Evolutionary conservation across 495 filamentous ascomycete species (phyloP).

Genomic region (Aspergillus coremiiformis): DNA sequence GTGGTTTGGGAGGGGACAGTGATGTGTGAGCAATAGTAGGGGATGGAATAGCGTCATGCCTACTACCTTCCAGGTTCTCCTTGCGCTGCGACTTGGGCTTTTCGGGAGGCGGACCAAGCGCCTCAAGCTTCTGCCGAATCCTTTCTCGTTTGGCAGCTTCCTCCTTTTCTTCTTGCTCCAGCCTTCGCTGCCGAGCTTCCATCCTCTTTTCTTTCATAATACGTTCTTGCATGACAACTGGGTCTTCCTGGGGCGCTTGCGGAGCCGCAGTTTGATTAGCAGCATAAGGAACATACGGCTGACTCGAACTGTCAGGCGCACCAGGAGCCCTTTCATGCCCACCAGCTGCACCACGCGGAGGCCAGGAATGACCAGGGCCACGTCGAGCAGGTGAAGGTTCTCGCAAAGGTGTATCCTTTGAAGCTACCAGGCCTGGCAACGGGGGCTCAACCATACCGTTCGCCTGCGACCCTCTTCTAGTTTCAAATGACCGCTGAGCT

Average conservation of each 20-base stretch:
- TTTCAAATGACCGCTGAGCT: slow-evolving; percentile 39
- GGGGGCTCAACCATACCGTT: slow-evolving; percentile 34
- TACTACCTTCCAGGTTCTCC: slow-evolving; percentile 25
- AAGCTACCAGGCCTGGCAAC: slow-evolving; percentile 19
- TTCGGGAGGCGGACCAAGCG: slow-evolving; percentile 59
- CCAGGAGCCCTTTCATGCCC: slow-evolving; percentile 24
- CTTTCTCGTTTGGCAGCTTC: slow-evolving; percentile 74
- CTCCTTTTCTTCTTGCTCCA: slow-evolving; percentile 75
- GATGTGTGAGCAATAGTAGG: slow-evolving; percentile 17
- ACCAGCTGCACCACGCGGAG: slow-evolving; percentile 43
- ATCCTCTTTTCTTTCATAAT: slow-evolving; percentile 80
- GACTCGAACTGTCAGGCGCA: slow-evolving; percentile 34
- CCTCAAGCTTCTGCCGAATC: slow-evolving; percentile 74
- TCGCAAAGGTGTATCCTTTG: slow-evolving; percentile 13
- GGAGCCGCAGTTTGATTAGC: slow-evolving; percentile 24
- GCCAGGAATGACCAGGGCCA: slow-evolving; percentile 31
- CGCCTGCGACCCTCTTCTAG: slow-evolving; percentile 39
- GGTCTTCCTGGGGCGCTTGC: slow-evolving; percentile 46
- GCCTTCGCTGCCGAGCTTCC: slow-evolving; percentile 64
- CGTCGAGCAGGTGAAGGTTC: slow-evolving; percentile 24
- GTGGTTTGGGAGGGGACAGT: slow-evolving; percentile 46
- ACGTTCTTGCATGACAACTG: slow-evolving; percentile 62
- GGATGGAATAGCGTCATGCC: slow-evolving; percentile 18
- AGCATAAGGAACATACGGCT: slow-evolving; percentile 11
- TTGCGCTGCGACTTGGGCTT: slow-evolving; percentile 44